Evolutionary conservation across 2,329 filamentous ascomycete genomes (phyloP), one percentile per base, ranked within the genome.

Genomic region (Hortaea werneckii): DNA sequence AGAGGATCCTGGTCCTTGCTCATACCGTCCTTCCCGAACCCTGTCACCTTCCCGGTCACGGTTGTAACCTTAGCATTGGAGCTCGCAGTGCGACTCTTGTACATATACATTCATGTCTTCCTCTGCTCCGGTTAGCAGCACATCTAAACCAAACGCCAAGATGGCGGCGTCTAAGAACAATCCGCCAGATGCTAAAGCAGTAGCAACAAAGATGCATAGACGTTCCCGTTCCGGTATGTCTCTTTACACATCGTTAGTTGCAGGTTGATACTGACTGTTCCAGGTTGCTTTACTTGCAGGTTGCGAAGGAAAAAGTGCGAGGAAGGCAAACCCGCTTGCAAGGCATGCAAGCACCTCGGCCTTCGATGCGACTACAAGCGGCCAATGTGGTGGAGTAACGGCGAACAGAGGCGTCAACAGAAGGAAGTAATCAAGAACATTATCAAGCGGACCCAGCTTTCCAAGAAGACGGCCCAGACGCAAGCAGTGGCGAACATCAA

Each of bases 351-450:
- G 53, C 77, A 82, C 61, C 82, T 98, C 46, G 85, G 85, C 44
- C 76, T 98, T 47, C 76, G 77, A 60, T 98, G 92, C 72, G 88
- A 96, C 73, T 98, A 96, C 73, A 95, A 94, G 76, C 76, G 89
- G 62, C 92, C 92, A 34, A 80, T 86, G 70, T 98, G 92, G 92
- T 98, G 92, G 92, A 85, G 83, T 69, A 95, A 92, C 74, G 85
- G 85, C 61, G 88, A 95, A 53, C 80, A 85, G 61, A 78, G 92
- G 56, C 80, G 83, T 58, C 72, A 82, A 46, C 87, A 95, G 66
- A 98, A 96, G 72, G 92, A 96, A 64, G 73, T 83, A 56, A 94
- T 98, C 76, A 98, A 98, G 77, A 83, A 85, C 68, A 87, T 90
- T 67, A 96, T 98, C 75, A 95, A 95, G 79, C 80, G 83, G 64